phyloP scores from a whole-genome alignment of 2,329 filamentous ascomycete genomes.

The Harringtonia lauricola region DNA sequence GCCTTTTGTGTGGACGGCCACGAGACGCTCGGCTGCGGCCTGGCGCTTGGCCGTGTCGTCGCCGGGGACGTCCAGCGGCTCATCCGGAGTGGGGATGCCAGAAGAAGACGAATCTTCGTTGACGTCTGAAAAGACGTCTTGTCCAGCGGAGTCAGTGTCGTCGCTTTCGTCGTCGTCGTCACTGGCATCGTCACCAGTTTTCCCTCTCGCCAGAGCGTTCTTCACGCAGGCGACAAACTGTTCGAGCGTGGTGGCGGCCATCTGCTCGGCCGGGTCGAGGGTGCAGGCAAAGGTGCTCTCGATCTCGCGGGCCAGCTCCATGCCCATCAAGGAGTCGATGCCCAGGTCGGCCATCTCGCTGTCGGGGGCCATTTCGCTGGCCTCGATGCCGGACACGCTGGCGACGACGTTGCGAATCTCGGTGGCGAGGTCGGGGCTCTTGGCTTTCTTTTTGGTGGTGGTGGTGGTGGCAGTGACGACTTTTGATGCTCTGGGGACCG shows the following conservation, averaged over 20 bases:
- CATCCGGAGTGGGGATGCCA: not conserved
- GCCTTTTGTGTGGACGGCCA: not conserved
- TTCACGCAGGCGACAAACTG: constrained; percentile 1
- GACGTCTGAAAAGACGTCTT: too few species aligned
- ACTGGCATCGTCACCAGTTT: too few species aligned
- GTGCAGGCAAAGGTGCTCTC: constrained; percentile 24
- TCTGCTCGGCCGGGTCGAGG: constrained; percentile 2
- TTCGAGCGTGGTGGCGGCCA: not conserved
- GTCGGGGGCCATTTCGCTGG: constrained; percentile 23
- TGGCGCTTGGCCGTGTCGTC: not conserved
- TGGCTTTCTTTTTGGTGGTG: not conserved
- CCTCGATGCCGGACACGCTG: constrained; percentile 23
- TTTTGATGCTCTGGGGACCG: too few species aligned
- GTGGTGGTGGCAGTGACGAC: too few species aligned
- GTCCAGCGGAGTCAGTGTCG: too few species aligned
- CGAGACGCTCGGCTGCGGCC: not conserved
- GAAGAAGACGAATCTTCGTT: too few species aligned
- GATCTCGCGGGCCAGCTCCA: constrained; percentile 33
- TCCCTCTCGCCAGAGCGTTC: not conserved
- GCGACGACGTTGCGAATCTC: constrained; percentile 12
- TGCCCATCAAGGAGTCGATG: constrained; percentile 38
- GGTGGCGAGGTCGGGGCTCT: not conserved
- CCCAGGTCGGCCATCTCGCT: constrained; percentile 29
- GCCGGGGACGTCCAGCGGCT: too few species aligned
- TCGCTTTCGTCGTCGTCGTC: too few species aligned